Conservation (phyloP, 306 rosid genomes). For the Sechiopsis laciniata region DNA sequence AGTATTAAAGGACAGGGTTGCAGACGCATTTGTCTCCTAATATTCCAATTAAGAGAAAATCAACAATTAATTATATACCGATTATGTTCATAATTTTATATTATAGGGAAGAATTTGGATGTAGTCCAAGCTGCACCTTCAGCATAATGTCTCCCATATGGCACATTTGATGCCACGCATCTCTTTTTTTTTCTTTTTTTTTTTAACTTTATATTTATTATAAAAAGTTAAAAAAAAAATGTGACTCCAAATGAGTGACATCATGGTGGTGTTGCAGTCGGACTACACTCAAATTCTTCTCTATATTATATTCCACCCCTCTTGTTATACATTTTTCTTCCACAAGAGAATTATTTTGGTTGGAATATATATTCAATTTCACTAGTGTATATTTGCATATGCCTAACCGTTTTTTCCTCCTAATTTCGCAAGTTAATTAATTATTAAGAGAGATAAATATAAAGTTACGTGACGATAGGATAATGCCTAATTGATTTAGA, state of each 20-base stretch:
- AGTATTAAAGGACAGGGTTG: background rate
- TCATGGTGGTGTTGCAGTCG: too few relatives aligned
- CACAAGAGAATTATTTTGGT: background rate
- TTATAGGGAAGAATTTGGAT: too few relatives aligned
- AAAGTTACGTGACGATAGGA: background rate
- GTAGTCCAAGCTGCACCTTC: too few relatives aligned
- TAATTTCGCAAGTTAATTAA: background rate
- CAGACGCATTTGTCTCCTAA: background rate
- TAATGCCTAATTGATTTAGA: background rate
- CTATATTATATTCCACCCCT: background rate
- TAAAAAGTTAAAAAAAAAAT: too few relatives aligned
- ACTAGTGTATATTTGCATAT: background rate
- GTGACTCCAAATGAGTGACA: too few relatives aligned
- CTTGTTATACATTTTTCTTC: background rate
- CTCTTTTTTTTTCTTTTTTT: too few relatives aligned
- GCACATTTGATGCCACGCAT: too few relatives aligned
- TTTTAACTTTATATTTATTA: too few relatives aligned
- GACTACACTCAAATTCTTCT: too few relatives aligned
- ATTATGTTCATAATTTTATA: background rate
- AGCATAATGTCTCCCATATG: too few relatives aligned
- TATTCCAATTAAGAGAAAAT: constrained; percentile 1
- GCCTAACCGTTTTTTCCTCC: background rate
- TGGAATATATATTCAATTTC: background rate
- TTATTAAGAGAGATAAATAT: background rate
- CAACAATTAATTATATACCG: background rate